Percentiles rank a stretch among this genome's conserved stretches.
Evolutionary conservation across 2,329 filamentous ascomycete genomes (phyloP).

Genomic region (Cercospora zeae-maydis): DNA sequence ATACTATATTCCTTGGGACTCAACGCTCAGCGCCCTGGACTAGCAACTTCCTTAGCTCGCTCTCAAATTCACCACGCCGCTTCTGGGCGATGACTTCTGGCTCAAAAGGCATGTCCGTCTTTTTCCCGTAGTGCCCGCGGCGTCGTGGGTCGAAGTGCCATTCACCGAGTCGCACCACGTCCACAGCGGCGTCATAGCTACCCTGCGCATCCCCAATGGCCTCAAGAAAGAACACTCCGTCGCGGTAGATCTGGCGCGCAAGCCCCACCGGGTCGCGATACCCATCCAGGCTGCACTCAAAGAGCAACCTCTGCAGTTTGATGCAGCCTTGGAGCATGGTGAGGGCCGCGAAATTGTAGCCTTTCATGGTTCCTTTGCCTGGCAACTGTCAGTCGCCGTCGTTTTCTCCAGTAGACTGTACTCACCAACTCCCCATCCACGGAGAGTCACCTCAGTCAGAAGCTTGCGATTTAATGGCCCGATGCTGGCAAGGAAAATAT

Average conservation of each 20-base stretch:
- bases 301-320: constrained; percentile 25
- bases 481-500: constrained; percentile 29
- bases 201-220: constrained; percentile 27
- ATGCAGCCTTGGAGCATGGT: constrained; percentile 28
- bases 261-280: constrained; percentile 14
- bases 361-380: constrained; percentile 9
- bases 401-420: background rate
- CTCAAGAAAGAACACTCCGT: constrained; percentile 30
- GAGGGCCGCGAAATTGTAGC: constrained; percentile 27
- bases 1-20: background rate
- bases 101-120: background rate
- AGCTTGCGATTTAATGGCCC: constrained; percentile 26
- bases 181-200: constrained; percentile 25
- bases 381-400: background rate
- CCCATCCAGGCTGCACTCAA: constrained; percentile 26
- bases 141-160: constrained; percentile 20
- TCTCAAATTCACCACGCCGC: constrained; percentile 15
- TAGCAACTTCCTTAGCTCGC: background rate
- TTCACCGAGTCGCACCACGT: constrained; percentile 25
- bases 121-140: background rate
- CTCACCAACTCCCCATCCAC: constrained; percentile 21
- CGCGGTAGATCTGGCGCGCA: constrained; percentile 26
- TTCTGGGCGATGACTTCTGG: constrained; percentile 8
- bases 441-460: constrained; percentile 25
- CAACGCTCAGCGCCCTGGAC: background rate